phyloP scores from a whole-genome alignment of 139 green algal species.

The Micractinium conductrix region DNA sequence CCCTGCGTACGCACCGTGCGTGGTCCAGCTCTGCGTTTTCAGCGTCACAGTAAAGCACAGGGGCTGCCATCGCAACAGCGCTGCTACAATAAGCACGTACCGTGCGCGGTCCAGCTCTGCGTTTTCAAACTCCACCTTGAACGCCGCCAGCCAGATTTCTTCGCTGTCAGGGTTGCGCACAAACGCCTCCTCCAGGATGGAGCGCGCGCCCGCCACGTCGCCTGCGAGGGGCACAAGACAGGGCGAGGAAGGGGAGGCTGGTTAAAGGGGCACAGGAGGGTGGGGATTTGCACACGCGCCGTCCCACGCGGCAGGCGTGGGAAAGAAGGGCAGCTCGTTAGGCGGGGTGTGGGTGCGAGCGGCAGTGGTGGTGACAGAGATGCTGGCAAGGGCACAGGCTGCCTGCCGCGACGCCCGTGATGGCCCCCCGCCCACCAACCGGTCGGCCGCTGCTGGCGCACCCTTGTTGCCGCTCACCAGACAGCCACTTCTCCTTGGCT shows the following conservation, averaged over 20 bases:
- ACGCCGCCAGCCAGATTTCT: constrained; percentile 97
- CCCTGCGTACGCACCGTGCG: too few species aligned
- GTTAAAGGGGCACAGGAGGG: background rate
- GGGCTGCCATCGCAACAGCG: background rate
- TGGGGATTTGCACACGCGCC: too few species aligned
- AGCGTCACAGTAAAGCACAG: too few species aligned
- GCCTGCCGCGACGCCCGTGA: too few species aligned
- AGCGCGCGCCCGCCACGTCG: constrained; percentile 78
- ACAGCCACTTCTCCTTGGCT: constrained; percentile 96
- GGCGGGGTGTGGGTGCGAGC: too few species aligned
- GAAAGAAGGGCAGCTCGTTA: too few species aligned
- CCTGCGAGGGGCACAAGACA: constrained; percentile 40
- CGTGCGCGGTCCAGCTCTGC: constrained; percentile 80
- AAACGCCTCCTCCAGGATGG: constrained; percentile 88
- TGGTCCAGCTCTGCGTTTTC: background rate
- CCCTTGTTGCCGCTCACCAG: constrained; percentile 12
- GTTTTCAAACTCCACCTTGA: constrained; percentile 99
- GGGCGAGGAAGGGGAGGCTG: too few species aligned
- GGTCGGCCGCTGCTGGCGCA: too few species aligned
- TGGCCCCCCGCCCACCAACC: too few species aligned
- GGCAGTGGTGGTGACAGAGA: too few species aligned
- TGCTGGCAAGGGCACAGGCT: too few species aligned
- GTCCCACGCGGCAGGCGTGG: too few species aligned
- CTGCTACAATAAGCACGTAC: background rate
- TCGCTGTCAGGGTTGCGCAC: constrained; percentile 90